A percentile compares a stretch with the other conserved stretches of the same genome.
These are phyloP conservation scores for Aureobasidium sp. DNA, from an alignment of 2,329 filamentous ascomycete genomes.

Conservation along the genomic window DNA sequence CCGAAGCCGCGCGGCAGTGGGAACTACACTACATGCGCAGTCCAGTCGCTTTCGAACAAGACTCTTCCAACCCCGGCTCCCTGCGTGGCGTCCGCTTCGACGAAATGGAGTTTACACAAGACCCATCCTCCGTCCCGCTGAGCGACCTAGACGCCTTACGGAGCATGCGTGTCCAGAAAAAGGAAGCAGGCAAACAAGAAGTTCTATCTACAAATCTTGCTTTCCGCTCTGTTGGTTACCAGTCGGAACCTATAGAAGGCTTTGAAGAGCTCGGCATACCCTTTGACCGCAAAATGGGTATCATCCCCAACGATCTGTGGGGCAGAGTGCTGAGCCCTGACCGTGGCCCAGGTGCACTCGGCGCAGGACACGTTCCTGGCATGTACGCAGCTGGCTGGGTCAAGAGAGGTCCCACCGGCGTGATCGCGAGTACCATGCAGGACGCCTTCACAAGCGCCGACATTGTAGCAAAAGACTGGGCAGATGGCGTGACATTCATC, in stretches of 20 bases:
- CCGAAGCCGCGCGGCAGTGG: conserved; percentile 61
- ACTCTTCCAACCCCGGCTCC: conserved; percentile 36
- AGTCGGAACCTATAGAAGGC: conserved; percentile 68
- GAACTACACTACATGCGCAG: conserved; percentile 79
- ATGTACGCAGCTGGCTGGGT: conserved; percentile 96
- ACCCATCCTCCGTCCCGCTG: conserved; percentile 35
- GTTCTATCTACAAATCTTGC: conserved; percentile 60
- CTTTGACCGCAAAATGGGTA: conserved; percentile 67
- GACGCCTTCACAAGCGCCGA: conserved; percentile 90
- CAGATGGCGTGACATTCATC: conserved; percentile 41
- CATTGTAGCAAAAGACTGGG: conserved; percentile 74
- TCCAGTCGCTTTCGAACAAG: conserved; percentile 60
- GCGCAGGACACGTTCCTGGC: conserved; percentile 54
- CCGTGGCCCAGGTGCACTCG: conserved; percentile 34
- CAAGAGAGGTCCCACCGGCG: conserved; percentile 86
- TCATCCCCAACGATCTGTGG: conserved; percentile 73
- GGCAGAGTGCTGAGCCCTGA: conserved; percentile 58
- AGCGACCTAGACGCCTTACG: conserved; percentile 11
- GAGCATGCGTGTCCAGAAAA: conserved; percentile 15
- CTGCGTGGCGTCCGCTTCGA: conserved; percentile 65
- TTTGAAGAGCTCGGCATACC: conserved; percentile 66
- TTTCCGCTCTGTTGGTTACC: conserved; percentile 94
- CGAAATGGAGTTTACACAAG: conserved; percentile 35
- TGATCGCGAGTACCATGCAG: conserved; percentile 92
- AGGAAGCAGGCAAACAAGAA: not conserved